Evolutionary conservation across 2,329 filamentous ascomycete species (phyloP).

Genomic region (Metarhizium anisopliae): DNA sequence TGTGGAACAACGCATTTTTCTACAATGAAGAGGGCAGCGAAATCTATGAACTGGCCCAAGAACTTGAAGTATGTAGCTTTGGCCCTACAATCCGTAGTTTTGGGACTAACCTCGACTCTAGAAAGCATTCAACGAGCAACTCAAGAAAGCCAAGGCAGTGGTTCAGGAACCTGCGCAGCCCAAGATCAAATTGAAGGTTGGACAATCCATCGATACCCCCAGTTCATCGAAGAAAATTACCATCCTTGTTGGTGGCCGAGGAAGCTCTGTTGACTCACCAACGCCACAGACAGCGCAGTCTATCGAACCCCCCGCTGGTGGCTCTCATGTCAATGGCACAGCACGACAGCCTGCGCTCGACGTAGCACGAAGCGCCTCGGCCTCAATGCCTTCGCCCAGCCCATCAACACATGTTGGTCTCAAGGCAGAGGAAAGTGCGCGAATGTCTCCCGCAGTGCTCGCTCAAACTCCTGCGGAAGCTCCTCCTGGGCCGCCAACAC

Average conservation of each 20-base stretch:
- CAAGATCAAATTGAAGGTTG: constrained; percentile 74
- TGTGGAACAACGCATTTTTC: constrained; percentile 81
- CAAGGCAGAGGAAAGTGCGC: constrained; percentile 26
- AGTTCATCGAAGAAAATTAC: constrained; percentile 55
- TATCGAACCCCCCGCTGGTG: constrained; percentile 13
- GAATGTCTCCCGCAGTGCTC: constrained; percentile 16
- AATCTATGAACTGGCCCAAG: constrained; percentile 66
- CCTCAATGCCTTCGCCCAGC: constrained; percentile 33
- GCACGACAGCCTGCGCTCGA: constrained; percentile 19
- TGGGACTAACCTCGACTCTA: constrained; percentile 25
- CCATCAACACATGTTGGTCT: constrained; percentile 28
- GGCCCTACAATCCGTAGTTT: background rate
- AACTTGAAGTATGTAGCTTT: constrained; percentile 58
- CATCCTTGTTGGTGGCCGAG: constrained; percentile 56
- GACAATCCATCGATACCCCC: constrained; percentile 35
- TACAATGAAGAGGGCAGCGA: constrained; percentile 92
- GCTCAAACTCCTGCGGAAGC: constrained; percentile 10
- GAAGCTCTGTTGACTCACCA: constrained; percentile 44
- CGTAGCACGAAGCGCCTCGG: constrained; percentile 31
- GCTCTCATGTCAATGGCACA: constrained; percentile 15
- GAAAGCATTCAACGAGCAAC: constrained; percentile 58
- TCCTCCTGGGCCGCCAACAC: constrained; percentile 5
- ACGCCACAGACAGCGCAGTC: constrained; percentile 27
- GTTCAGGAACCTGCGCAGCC: constrained; percentile 65
- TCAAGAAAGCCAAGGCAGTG: constrained; percentile 62